A percentile compares a stretch with the other conserved stretches of the same genome.
These are phyloP conservation scores for Globisporangium cylindrosporum DNA, from an alignment of 352 stramenopile genomes.

Conservation along the genomic window DNA sequence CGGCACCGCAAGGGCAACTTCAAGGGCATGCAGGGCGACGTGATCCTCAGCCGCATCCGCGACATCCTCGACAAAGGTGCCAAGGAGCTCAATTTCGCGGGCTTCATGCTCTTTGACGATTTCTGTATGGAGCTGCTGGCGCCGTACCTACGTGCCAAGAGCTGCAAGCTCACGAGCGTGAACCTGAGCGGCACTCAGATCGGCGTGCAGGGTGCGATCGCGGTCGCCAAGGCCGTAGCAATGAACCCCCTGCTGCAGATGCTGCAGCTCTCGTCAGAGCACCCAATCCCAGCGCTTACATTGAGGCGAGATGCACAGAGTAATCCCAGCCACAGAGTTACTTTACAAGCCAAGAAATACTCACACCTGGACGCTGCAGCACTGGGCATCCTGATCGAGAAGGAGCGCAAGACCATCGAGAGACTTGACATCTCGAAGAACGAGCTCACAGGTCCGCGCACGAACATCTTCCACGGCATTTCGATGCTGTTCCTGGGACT, in stretches of 20 bases:
- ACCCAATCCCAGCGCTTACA: slow-evolving; percentile 28
- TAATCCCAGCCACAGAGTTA: slow-evolving; percentile 21
- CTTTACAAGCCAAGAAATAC: slow-evolving; percentile 29
- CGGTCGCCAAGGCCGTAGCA: slow-evolving; percentile 27
- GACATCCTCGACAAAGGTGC: slow-evolving; percentile 33
- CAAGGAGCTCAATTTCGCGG: slow-evolving; percentile 45
- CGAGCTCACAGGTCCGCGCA: slow-evolving; percentile 36
- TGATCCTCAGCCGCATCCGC: slow-evolving; percentile 51
- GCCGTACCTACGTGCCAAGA: slow-evolving; percentile 50
- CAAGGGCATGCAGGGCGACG: slow-evolving; percentile 49
- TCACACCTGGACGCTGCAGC: slow-evolving; percentile 62
- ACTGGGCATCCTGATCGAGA: slow-evolving; percentile 48
- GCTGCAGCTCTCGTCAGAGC: slow-evolving; percentile 46
- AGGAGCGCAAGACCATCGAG: slow-evolving; percentile 44
- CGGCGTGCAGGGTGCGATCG: slow-evolving; percentile 36
- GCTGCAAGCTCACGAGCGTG: slow-evolving; percentile 41
- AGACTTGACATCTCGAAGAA: slow-evolving; percentile 54
- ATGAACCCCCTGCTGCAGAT: slow-evolving; percentile 38
- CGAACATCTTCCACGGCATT: slow-evolving; percentile 64
- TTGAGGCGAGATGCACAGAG: slow-evolving; percentile 30
- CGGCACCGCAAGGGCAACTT: slow-evolving; percentile 68
- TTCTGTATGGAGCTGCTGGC: slow-evolving; percentile 49
- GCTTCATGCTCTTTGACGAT: slow-evolving; percentile 56
- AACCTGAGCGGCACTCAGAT: slow-evolving; percentile 56
- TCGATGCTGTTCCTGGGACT: slow-evolving; percentile 39